These are phyloP conservation scores for Pelargonium nanum DNA, from an alignment of 345 rosid species.

Conservation along the genomic window DNA sequence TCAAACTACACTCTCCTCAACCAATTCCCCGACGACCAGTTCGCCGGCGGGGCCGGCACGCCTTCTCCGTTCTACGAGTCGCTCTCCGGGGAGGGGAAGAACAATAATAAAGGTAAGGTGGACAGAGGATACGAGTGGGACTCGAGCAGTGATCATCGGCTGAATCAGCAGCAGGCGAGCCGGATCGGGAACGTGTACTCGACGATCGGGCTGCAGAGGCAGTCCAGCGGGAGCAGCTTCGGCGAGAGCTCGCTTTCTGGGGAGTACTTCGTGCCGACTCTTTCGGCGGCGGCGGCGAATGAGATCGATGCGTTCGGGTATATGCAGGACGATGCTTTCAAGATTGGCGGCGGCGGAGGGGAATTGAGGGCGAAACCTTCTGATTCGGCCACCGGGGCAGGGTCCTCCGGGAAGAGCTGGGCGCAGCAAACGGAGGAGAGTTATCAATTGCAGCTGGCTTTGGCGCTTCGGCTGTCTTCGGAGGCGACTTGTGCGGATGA, in stretches of 20 bases:
- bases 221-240: conserved; percentile 96
- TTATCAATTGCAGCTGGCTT: conserved; percentile 93
- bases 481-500: conserved; percentile 94
- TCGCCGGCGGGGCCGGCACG: conserved; percentile 26
- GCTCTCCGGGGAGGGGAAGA: conserved; percentile 44
- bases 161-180: conserved; percentile 17
- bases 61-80: conserved; percentile 51
- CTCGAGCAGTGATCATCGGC: conserved; percentile 31
- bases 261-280: conserved; percentile 59
- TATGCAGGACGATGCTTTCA: conserved; percentile 40
- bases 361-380: conserved; percentile 33
- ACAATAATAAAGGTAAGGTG: conserved; percentile 23
- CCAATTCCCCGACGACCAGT: conserved; percentile 69
- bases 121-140: conserved; percentile 72
- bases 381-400: conserved; percentile 25
- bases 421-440: conserved; percentile 99
- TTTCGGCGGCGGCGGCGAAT: conserved; percentile 46
- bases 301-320: conserved; percentile 61
- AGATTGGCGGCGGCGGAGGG: conserved; percentile 26
- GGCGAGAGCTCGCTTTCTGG: conserved; percentile 95
- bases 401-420: conserved; percentile 87
- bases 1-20: conserved; percentile 75
- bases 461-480: conserved; percentile 82
- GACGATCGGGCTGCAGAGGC: conserved; percentile 68
- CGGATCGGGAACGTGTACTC: conserved; percentile 44